These are phyloP conservation scores for Eucalyptus curtisii DNA, from an alignment of 345 rosid species.

Conservation along the genomic window DNA sequence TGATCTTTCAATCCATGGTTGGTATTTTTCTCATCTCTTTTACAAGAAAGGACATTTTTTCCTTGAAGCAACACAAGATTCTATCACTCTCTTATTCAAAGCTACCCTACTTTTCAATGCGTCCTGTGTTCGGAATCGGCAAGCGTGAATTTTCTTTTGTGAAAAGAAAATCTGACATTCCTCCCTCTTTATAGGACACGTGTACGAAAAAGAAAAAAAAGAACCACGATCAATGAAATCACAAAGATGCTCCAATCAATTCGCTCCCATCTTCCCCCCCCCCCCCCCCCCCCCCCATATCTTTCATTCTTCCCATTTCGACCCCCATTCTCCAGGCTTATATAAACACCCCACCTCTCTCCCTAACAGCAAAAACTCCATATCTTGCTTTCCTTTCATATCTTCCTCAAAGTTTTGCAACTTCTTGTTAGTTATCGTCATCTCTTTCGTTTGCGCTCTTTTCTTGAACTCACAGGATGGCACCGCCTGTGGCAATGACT, in stretches of 20 bases:
- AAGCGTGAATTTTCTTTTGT: not conserved
- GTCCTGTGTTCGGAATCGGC: not conserved
- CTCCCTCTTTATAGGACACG: not conserved
- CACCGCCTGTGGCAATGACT: not conserved
- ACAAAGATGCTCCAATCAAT: not conserved
- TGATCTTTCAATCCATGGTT: not conserved
- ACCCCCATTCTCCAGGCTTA: not conserved
- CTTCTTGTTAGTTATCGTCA: not conserved
- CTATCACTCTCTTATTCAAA: not conserved
- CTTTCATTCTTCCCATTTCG: not conserved
- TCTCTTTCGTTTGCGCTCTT: not conserved
- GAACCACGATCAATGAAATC: not conserved
- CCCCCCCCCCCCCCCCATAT: not conserved
- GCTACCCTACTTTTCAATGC: not conserved
- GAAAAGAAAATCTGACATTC: not conserved
- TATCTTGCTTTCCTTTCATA: not conserved
- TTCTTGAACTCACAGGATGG: not conserved
- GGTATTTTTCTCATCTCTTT: not conserved
- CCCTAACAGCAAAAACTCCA: not conserved
- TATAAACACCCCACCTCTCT: not conserved
- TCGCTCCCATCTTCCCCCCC: too few species aligned
- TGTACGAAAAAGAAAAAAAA: rapidly evolving
- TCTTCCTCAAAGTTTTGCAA: not conserved
- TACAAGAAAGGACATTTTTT: not conserved
- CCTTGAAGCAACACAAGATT: not conserved